These are phyloP conservation scores for Tillandsia leiboldiana DNA, from an alignment of 176 grass and related monocot genomes.

Conservation along the genomic window DNA sequence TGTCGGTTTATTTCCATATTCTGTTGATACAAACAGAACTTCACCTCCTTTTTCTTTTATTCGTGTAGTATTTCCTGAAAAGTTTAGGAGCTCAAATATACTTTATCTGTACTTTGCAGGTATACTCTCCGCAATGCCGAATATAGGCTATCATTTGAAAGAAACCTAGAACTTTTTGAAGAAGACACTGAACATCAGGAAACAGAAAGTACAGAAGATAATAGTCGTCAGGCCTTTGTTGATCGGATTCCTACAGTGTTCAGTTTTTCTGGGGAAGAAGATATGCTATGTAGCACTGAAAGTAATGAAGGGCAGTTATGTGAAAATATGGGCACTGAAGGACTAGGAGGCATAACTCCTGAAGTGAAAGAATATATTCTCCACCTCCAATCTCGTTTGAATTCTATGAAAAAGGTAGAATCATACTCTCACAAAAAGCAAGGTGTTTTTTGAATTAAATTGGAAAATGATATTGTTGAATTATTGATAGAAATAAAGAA, in stretches of 20 bases:
- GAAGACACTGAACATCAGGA: slow-evolving; percentile 40
- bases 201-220: slow-evolving; percentile 29
- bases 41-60: neutral
- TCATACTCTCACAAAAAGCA: slow-evolving; percentile 2
- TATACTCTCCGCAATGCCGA: slow-evolving; percentile 93
- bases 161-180: slow-evolving; percentile 70
- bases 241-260: slow-evolving; percentile 39
- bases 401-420: slow-evolving; percentile 71
- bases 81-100: neutral
- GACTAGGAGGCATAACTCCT: slow-evolving; percentile 49
- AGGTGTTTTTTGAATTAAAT: no score
- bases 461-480: no score
- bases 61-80: slow-evolving; percentile 1
- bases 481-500: no score
- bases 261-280: slow-evolving; percentile 41
- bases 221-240: slow-evolving; percentile 31
- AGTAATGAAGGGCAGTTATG: slow-evolving; percentile 30
- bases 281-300: slow-evolving; percentile 12
- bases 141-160: slow-evolving; percentile 84
- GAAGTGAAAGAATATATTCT: slow-evolving; percentile 66
- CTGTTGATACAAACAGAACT: neutral
- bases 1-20: neutral
- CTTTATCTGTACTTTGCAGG: slow-evolving; percentile 32
- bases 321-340: slow-evolving; percentile 36
- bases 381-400: slow-evolving; percentile 62